Evolutionary conservation across 768 basidiomycete species (phyloP).

Genomic region (Pleurotus eryngii): DNA sequence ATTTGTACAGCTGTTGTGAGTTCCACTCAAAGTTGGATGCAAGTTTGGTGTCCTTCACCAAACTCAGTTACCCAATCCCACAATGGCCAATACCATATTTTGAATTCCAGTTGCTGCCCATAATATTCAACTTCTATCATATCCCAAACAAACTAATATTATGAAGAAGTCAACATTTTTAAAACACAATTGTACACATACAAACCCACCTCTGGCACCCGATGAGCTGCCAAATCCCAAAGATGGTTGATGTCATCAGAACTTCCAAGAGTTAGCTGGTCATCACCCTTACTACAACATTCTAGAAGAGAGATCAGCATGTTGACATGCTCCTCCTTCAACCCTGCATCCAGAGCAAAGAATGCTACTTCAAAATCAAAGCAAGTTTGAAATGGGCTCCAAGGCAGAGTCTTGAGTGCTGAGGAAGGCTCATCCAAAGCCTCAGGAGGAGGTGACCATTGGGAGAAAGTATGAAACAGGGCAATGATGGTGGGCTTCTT

Average conservation of each 20-base stretch:
- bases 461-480: too few relatives aligned
- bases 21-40: constrained; percentile 26
- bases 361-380: constrained; percentile 26
- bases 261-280: constrained; percentile 10
- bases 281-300: neutral
- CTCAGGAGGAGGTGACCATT: too few relatives aligned
- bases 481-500: constrained; percentile 10
- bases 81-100: constrained; percentile 18
- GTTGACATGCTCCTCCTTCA: constrained; percentile 17
- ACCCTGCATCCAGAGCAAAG: constrained; percentile 17
- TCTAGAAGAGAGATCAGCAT: constrained; percentile 16
- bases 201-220: constrained; percentile 8
- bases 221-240: constrained; percentile 15
- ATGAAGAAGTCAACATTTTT: neutral
- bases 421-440: constrained; percentile 8
- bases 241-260: constrained; percentile 11
- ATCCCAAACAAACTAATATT: constrained; percentile 15
- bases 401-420: constrained; percentile 12
- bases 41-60: constrained; percentile 23
- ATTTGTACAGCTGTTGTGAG: constrained; percentile 26
- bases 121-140: constrained; percentile 18
- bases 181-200: neutral
- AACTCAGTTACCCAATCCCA: constrained; percentile 25
- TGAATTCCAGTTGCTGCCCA: constrained; percentile 10
- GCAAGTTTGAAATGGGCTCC: constrained; percentile 20